phyloP scores from a whole-genome alignment of 1,284 basidiomycete genomes.

The Marasmius sp. region DNA sequence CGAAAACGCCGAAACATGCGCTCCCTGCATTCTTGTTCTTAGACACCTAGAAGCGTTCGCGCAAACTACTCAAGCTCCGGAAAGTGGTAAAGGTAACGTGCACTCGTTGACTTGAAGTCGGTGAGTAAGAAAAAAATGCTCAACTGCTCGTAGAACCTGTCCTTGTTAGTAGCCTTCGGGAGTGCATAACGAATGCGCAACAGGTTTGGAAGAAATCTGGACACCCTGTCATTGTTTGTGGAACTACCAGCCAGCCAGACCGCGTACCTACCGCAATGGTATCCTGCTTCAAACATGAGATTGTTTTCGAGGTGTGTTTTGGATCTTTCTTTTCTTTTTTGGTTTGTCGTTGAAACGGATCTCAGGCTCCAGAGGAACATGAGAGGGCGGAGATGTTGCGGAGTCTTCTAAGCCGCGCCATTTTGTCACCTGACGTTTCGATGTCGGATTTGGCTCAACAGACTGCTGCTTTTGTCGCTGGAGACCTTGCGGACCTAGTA shows the following conservation, averaged over 20 bases:
- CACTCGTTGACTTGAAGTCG: neutral
- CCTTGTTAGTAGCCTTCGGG: slow-evolving; percentile 62
- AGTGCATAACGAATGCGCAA: slow-evolving; percentile 61
- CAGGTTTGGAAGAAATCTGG: slow-evolving; percentile 58
- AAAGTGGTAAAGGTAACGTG: slow-evolving; percentile 65
- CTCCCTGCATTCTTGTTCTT: slow-evolving; percentile 86
- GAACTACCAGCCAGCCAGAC: slow-evolving; percentile 72
- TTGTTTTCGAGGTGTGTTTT: slow-evolving; percentile 65
- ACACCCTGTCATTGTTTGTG: slow-evolving; percentile 74
- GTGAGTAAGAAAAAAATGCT: neutral
- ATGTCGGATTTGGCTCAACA: slow-evolving; percentile 76
- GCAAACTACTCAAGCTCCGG: slow-evolving; percentile 65
- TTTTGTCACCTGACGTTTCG: slow-evolving; percentile 79
- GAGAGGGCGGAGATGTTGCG: slow-evolving; percentile 70
- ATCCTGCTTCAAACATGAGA: slow-evolving; percentile 86
- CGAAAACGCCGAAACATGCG: slow-evolving; percentile 77
- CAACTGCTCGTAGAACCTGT: slow-evolving; percentile 49
- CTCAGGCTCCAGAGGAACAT: slow-evolving; percentile 77
- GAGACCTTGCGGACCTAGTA: slow-evolving; percentile 79
- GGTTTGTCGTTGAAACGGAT: slow-evolving; percentile 5
- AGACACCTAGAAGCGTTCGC: slow-evolving; percentile 84
- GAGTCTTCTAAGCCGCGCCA: slow-evolving; percentile 43
- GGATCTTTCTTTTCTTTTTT: neutral
- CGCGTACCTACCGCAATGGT: slow-evolving; percentile 69
- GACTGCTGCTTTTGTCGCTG: slow-evolving; percentile 89